These are phyloP conservation scores for Candida rishiriensis DNA, from an alignment of 805 yeast species.

Conservation along the genomic window DNA sequence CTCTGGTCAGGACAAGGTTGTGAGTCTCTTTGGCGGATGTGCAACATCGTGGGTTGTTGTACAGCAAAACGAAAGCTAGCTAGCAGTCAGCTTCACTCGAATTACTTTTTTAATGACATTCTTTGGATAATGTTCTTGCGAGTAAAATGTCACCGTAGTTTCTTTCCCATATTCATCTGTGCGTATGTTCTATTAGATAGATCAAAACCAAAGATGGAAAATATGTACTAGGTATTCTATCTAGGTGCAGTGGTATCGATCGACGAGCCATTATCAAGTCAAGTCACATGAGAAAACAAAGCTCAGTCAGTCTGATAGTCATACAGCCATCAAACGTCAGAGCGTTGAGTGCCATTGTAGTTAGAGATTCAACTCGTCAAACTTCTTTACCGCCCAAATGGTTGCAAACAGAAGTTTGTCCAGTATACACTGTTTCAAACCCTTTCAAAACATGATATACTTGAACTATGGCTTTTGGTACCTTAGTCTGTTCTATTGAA, in stretches of 20 bases:
- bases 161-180: constrained; percentile 80
- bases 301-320: too few species aligned
- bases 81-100: neutral
- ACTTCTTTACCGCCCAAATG: constrained; percentile 20
- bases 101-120: neutral
- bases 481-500: too few species aligned
- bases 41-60: constrained; percentile 61
- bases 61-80: neutral
- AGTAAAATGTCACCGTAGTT: constrained; percentile 56
- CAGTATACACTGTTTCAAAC: neutral
- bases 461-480: neutral
- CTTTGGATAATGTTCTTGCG: too few species aligned
- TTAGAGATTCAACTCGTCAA: constrained; percentile 1
- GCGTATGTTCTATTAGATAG: constrained; percentile 21
- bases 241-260: constrained; percentile 61
- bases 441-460: constrained; percentile 2
- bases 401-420: neutral
- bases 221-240: constrained; percentile 69
- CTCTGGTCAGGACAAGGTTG: constrained; percentile 20
- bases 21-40: constrained; percentile 52
- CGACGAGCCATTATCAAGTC: constrained; percentile 4
- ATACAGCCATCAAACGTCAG: too few species aligned
- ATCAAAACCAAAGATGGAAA: constrained; percentile 59
- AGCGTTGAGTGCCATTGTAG: neutral
- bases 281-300: too few species aligned